A percentile compares a stretch with the other conserved stretches of the same genome.
phyloP scores from a whole-genome alignment of 495 filamentous ascomycete species.

The Neurospora sp. region DNA sequence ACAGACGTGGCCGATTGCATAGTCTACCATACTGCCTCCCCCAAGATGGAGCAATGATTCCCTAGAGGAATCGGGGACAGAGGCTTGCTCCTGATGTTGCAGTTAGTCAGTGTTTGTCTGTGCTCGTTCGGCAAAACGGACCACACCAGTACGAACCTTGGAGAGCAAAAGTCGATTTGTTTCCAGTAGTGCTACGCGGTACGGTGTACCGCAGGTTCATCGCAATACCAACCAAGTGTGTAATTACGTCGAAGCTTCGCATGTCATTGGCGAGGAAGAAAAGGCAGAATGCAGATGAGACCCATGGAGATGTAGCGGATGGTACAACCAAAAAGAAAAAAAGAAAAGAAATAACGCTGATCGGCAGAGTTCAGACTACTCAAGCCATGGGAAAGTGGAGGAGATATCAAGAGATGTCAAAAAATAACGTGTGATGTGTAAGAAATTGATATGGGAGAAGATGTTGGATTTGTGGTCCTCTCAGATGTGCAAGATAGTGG shows the following conservation, averaged over 20 bases:
- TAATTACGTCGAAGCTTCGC: background rate
- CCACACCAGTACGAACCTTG: background rate
- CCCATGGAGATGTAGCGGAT: background rate
- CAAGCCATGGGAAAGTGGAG: background rate
- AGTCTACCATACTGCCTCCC: no score
- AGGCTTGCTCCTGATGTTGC: background rate
- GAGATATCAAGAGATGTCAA: background rate
- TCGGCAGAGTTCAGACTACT: background rate
- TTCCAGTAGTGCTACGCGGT: background rate
- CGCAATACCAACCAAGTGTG: background rate
- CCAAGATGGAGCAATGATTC: background rate
- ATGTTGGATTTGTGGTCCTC: background rate
- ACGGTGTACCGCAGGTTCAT: background rate
- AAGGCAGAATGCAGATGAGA: background rate
- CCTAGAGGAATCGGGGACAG: background rate
- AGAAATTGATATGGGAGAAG: background rate
- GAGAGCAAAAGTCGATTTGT: background rate
- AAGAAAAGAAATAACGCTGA: background rate
- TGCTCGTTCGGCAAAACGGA: background rate
- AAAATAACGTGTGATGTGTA: background rate
- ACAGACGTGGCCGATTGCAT: no score
- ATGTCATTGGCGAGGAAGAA: background rate
- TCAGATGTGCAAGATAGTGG: background rate
- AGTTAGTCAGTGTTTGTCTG: background rate
- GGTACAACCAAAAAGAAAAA: background rate